Conservation (phyloP, 371 early-diverging fungal genomes). For the Batkoa obscura region DNA sequence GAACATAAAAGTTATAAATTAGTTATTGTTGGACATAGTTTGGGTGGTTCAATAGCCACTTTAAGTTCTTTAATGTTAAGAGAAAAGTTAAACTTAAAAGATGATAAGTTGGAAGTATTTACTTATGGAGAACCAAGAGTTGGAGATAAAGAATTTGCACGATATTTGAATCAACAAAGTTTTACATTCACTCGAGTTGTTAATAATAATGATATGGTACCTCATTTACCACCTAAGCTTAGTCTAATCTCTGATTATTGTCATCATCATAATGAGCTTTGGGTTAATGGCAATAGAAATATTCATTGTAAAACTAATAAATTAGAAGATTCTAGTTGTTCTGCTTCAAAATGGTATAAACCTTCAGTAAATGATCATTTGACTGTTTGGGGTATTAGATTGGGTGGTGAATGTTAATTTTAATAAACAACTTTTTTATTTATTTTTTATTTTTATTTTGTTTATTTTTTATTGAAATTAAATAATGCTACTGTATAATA, state of each 20-base stretch:
- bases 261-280: not conserved
- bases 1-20: not conserved
- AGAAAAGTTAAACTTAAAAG: not conserved
- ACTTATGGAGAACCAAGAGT: not conserved
- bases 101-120: not conserved
- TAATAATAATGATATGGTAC: not conserved
- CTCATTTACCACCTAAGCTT: not conserved
- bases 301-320: not conserved
- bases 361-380: no score
- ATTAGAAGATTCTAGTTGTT: not conserved
- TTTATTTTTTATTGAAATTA: no score
- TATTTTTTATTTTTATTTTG: no score
- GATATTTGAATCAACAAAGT: not conserved
- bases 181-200: not conserved
- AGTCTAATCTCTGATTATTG: not conserved
- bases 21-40: not conserved
- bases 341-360: no score
- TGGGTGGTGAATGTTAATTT: no score
- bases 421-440: no score
- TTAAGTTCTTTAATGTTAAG: not conserved
- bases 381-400: no score
- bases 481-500: no score
- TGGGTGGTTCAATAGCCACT: not conserved
- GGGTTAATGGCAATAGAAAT: not conserved
- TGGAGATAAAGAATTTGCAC: not conserved